phyloP scores from a whole-genome alignment of 805 yeast species.

The Kodamaea leandrae region DNA sequence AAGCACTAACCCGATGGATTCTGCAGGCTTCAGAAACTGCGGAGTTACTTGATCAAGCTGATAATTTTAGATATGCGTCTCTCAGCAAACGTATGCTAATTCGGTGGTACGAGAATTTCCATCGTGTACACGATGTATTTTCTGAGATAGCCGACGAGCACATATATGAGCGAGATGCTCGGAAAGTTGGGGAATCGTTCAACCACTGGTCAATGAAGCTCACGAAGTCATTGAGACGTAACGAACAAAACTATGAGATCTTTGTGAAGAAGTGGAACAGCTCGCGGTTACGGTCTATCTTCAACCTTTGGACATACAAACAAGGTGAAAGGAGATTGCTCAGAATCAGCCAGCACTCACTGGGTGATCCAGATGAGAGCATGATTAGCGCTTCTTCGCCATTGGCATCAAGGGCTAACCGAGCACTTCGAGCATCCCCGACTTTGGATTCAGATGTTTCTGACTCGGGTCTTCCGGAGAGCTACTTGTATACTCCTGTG shows the following conservation, averaged over 20 bases:
- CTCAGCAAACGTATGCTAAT: conserved; percentile 27
- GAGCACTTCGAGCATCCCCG: conserved; percentile 1
- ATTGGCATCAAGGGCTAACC: conserved; percentile 2
- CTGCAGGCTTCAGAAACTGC: background rate
- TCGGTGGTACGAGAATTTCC: conserved; percentile 34
- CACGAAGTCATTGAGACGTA: conserved; percentile 30
- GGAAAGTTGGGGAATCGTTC: conserved; percentile 23
- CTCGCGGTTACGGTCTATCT: conserved; percentile 25
- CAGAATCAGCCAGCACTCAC: conserved; percentile 8
- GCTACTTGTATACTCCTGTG: conserved; percentile 36
- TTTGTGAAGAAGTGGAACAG: conserved; percentile 34
- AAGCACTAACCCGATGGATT: conserved; percentile 18
- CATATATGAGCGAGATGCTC: conserved; percentile 27
- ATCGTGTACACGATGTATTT: conserved; percentile 22
- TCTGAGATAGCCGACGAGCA: conserved; percentile 31
- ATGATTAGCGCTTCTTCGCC: conserved; percentile 20
- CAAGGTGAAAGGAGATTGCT: conserved; percentile 13
- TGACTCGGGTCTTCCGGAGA: conserved; percentile 6
- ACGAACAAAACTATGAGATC: conserved; percentile 34
- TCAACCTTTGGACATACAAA: conserved; percentile 39
- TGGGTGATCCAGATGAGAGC: conserved; percentile 19
- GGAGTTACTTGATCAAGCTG: conserved; percentile 14
- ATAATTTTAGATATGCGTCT: conserved; percentile 17
- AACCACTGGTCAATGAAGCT: conserved; percentile 38
- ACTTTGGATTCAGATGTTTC: background rate